Evolutionary conservation across 805 yeast species (phyloP), one percentile per base, ranked within the genome.

Genomic region (Kodamaea sagamina): DNA sequence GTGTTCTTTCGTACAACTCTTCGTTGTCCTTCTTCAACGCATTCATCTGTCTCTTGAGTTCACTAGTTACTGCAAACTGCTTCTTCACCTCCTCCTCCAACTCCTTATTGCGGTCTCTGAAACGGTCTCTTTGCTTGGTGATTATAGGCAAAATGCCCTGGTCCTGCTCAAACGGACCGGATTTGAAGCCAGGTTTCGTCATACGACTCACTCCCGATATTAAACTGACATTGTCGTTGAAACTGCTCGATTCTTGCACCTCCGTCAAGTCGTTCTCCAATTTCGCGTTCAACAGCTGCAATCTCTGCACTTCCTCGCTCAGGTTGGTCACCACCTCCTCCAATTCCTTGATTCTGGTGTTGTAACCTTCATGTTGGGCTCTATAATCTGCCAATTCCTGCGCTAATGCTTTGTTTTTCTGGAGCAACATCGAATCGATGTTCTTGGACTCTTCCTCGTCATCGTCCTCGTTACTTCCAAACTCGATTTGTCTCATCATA

Each of bases 71-170:
- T 15, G 66, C 59, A 40, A 71, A 71, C 48, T 77, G 80, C 50
- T 77, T 78, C 59, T 86, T 81, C 28, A 83, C 55, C 54, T 89
- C 95, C 43, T 85, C 85, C 61, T 92, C 98, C 42, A 93, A 73
- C 58, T 88, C 96, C 44, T 77, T 78, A 55, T 85, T 88, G 42
- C 89, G 76, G n/a, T 79, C 76, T 54, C 95, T 81, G 71, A 90
- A 89, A 49, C 99, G 72, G 62, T 92, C 99, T 61, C 99, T 81
- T 67, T 92, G 99, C 58, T 92, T 90, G 10, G 97, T 89, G 21
- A 93, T 80, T 41, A 92, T 89, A 1, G 95, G 95, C 39, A 92
- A 63, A 21, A 90, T 79, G 8, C 62, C 63, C 31, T 16, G 43
- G 43, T 21, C 27, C 81, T 57, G 28, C 16, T 22, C 38, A 21